phyloP scores from a whole-genome alignment of 805 yeast genomes.

The Sugiyamaella qingdaonensis region DNA sequence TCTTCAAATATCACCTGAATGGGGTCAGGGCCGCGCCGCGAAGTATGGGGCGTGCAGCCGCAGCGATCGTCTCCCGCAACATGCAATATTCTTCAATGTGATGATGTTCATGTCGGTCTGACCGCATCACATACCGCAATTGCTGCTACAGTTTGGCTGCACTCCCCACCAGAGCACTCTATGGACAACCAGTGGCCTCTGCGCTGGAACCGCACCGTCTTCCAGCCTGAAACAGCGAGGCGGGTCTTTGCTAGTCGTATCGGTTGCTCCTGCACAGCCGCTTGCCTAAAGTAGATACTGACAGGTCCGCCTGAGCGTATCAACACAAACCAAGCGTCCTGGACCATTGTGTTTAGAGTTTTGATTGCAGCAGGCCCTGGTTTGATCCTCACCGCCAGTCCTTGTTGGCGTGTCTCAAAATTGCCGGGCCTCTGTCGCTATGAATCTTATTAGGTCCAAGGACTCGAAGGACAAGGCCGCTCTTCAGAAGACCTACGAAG shows the following conservation, averaged over 20 bases:
- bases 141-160: too few relatives aligned
- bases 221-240: background rate
- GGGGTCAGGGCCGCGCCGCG: too few relatives aligned
- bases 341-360: background rate
- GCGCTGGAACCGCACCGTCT: too few relatives aligned
- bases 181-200: background rate
- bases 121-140: too few relatives aligned
- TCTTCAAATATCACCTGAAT: background rate
- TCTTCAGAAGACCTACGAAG: conserved; percentile 38
- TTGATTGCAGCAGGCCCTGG: background rate
- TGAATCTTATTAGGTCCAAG: conserved; percentile 20
- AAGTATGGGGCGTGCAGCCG: too few relatives aligned
- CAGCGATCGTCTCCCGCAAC: too few relatives aligned
- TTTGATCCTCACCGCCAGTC: background rate
- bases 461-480: conserved; percentile 12
- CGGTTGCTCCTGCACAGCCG: conserved; percentile 4
- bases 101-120: too few relatives aligned
- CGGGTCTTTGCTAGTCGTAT: background rate
- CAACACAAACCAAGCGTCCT: background rate
- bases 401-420: background rate
- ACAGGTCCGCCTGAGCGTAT: conserved; percentile 1
- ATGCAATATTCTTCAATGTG: too few relatives aligned
- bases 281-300: conserved; percentile 2
- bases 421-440: background rate
- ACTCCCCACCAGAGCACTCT: too few relatives aligned